Evolutionary conservation across 1,139 yeast species (phyloP).

Genomic region (Scheffersomyces parashehatae): DNA sequence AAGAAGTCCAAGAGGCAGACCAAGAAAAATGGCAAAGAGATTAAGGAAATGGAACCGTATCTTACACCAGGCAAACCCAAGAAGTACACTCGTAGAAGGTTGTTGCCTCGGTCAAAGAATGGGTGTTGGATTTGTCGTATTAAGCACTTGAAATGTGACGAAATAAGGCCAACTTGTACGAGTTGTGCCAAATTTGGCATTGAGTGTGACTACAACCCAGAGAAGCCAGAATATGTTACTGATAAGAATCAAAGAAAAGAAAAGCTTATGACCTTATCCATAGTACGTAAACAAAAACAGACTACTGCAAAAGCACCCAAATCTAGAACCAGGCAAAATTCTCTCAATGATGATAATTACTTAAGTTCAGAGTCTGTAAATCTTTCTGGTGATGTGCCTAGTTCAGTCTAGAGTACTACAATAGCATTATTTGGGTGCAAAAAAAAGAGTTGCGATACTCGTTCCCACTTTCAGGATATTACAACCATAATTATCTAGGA

Average conservation of each 20-base stretch:
- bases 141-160: conserved; percentile 52
- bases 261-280: conserved; percentile 35
- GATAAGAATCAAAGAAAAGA: conserved; percentile 38
- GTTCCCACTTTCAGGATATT: too few relatives aligned
- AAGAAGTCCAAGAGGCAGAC: conserved; percentile 12
- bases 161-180: conserved; percentile 38
- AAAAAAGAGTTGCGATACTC: too few relatives aligned
- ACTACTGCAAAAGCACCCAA: conserved; percentile 8
- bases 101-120: conserved; percentile 43
- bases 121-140: conserved; percentile 56
- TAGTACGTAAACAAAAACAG: conserved; percentile 32
- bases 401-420: too few relatives aligned
- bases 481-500: too few relatives aligned
- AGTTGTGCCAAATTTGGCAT: conserved; percentile 45
- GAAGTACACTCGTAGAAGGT: conserved; percentile 43
- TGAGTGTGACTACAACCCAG: conserved; percentile 44
- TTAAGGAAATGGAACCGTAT: background rate
- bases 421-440: too few relatives aligned
- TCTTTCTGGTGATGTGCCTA: too few relatives aligned
- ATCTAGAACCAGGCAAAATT: conserved; percentile 2
- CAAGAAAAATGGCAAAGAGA: background rate
- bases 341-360: background rate
- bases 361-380: background rate
- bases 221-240: conserved; percentile 43
- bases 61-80: conserved; percentile 19